Evolutionary conservation across 169 alveolate species (phyloP), one percentile per base, ranked within the genome.

Genomic region (Cryptosporidium meleagridis): DNA sequence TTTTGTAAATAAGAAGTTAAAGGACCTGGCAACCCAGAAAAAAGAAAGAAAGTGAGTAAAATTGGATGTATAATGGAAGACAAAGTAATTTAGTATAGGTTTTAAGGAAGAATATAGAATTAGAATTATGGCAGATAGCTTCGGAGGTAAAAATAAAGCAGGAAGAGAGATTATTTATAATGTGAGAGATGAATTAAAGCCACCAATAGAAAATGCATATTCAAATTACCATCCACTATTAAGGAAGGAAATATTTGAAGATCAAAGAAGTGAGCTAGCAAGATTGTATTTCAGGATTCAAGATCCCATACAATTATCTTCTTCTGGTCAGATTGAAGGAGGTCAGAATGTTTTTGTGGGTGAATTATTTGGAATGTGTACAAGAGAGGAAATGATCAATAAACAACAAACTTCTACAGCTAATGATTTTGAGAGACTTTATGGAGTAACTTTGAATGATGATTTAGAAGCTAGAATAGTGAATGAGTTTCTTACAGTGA

Each of bases 361-460:
- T 10, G 85, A 89, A 59, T 86, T 94, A 33, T 75, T 85, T 53
- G 97, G 95, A 52, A 93, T 93, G 95, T 95, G 97, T 86, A 91
- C 95, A 59, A 51, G 72, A 18, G 93, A 92, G 70, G 97, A 95
- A 75, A 91, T 93, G 85, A 67, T 91, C 26, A 94, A 95, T 75
- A 95, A 94, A 89, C 91, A 94, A 26, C 93, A 91, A 55, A 93
- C 91, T 45, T 92, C 94, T 75, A 94, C 96, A 7, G 95, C 97
- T n/a, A 94, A 87, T 33, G 97, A 95, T 70, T 93, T 95, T 33
- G 97, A 95, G 58, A 91, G 97, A 29, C 75, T 80, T 3, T 53
- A 85, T 9, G 93, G 92, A 18, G 91, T 89, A 1, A 58, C 61
- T 31, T 75, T 85, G 73, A 68, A 65, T 33, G 94, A 92, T 4